Evolutionary conservation across 23 red algal species (phyloP).

Genomic region (Gracilariopsis chorda): DNA sequence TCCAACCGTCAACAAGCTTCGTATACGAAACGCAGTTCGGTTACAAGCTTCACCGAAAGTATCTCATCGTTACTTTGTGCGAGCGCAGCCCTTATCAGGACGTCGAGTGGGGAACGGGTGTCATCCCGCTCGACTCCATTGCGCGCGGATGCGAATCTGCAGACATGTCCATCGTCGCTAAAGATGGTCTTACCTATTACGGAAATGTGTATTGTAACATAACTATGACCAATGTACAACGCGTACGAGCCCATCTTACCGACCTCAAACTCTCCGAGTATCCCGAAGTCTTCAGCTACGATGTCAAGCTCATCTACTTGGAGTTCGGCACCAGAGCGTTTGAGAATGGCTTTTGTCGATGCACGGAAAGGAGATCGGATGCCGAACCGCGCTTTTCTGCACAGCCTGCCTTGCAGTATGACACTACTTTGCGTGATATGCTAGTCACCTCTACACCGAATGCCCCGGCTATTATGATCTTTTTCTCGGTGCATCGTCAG

Average conservation of each 20-base stretch:
- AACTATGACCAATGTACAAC: slow-evolving; percentile 39
- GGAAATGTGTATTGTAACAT: slow-evolving; percentile 37
- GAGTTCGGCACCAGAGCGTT: slow-evolving; percentile 20
- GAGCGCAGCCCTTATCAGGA: slow-evolving; percentile 45
- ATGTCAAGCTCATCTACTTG: slow-evolving; percentile 58
- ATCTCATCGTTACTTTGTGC: slow-evolving; percentile 24
- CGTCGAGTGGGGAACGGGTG: slow-evolving; percentile 18
- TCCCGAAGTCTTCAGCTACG: slow-evolving; percentile 39
- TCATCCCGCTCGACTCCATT: slow-evolving; percentile 43
- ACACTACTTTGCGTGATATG: slow-evolving; percentile 46
- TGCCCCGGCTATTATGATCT: slow-evolving; percentile 17
- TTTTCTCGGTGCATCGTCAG: slow-evolving; percentile 47
- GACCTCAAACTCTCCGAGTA: slow-evolving; percentile 45
- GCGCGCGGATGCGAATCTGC: slow-evolving; percentile 21
- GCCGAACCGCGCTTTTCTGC: slow-evolving; percentile 47
- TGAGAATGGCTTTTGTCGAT: neutral
- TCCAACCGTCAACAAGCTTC: neutral
- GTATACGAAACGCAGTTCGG: slow-evolving; percentile 53
- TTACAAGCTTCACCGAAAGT: slow-evolving; percentile 53
- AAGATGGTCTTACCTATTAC: slow-evolving; percentile 17
- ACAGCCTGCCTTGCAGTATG: slow-evolving; percentile 36
- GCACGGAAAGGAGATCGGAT: slow-evolving; percentile 43
- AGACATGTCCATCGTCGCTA: slow-evolving; percentile 40
- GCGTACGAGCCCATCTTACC: slow-evolving; percentile 36
- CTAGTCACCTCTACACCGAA: slow-evolving; percentile 2